A percentile compares a stretch with the other conserved stretches of the same genome.
phyloP scores from a whole-genome alignment of 2,329 filamentous ascomycete genomes.

The Phyllosticta ampelicida region DNA sequence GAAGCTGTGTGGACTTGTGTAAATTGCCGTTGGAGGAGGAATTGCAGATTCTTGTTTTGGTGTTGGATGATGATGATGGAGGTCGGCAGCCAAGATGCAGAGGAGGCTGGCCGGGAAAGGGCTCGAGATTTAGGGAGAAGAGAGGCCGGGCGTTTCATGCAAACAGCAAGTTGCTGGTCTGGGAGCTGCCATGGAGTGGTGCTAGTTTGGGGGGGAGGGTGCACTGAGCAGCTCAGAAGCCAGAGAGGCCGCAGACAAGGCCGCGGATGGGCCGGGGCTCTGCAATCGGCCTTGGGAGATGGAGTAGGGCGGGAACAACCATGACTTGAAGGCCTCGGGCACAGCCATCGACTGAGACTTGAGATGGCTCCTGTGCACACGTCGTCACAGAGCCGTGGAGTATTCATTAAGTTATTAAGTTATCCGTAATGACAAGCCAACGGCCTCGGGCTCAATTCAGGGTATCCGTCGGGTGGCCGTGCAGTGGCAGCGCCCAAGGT shows the following conservation, averaged over 20 bases:
- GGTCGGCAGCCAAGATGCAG: not conserved
- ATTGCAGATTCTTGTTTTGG: not conserved
- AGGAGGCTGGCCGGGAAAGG: conserved; percentile 5
- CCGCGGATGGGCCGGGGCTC: not conserved
- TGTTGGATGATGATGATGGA: not conserved
- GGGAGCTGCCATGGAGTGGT: conserved; percentile 9
- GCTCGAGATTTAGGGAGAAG: conserved; percentile 9
- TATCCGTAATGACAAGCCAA: too few relatives aligned
- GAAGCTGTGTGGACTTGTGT: too few relatives aligned
- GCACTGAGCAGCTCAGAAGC: too few relatives aligned
- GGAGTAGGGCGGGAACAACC: conserved; percentile 9
- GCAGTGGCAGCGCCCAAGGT: too few relatives aligned
- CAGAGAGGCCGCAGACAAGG: not conserved
- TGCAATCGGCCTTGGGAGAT: not conserved
- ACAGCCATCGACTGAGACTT: too few relatives aligned
- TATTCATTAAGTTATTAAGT: too few relatives aligned
- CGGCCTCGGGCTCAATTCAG: too few relatives aligned
- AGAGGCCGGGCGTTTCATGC: conserved; percentile 9
- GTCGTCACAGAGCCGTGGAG: not conserved
- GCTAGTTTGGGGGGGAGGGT: not conserved
- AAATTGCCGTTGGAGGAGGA: not conserved
- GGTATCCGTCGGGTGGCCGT: too few relatives aligned
- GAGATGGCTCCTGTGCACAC: not conserved
- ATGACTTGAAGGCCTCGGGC: not conserved
- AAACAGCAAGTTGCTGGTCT: conserved; percentile 6